Percentiles rank a stretch among this genome's conserved stretches.
Evolutionary conservation across 2,329 filamentous ascomycete genomes (phyloP).

Genomic region (Tolypocladium ophioglossoides): DNA sequence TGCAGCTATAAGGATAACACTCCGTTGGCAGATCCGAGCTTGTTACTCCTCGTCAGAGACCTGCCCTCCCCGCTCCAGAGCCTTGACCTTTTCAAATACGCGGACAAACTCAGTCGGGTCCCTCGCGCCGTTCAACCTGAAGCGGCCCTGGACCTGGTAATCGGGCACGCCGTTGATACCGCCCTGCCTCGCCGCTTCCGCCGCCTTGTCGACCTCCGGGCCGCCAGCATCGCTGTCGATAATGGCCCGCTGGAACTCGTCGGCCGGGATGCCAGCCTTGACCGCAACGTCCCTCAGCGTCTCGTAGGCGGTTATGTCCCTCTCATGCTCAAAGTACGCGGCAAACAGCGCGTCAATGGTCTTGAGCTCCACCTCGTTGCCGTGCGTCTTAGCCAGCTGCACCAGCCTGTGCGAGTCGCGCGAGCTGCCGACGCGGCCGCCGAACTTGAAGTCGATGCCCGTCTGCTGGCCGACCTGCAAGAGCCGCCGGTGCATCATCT

Average conservation of each 20-base stretch:
- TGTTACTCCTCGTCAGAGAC: neutral
- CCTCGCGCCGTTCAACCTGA: conserved; percentile 59
- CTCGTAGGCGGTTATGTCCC: conserved; percentile 29
- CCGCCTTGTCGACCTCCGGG: conserved; percentile 20
- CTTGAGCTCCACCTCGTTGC: conserved; percentile 41
- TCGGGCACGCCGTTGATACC: conserved; percentile 58
- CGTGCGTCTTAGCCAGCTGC: conserved; percentile 37
- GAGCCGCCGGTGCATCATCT: conserved; percentile 20
- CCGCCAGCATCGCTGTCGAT: conserved; percentile 38
- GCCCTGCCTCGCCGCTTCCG: conserved; percentile 13
- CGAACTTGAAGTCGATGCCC: conserved; percentile 39
- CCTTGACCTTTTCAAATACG: conserved; percentile 49
- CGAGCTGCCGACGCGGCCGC: conserved; percentile 33
- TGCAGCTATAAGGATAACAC: neutral
- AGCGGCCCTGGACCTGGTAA: conserved; percentile 59
- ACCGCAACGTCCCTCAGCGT: conserved; percentile 25
- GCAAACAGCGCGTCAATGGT: conserved; percentile 36
- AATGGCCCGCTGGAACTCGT: conserved; percentile 23
- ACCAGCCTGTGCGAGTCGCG: conserved; percentile 37
- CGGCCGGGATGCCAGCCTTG: conserved; percentile 34
- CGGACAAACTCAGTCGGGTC: conserved; percentile 52
- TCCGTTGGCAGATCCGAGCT: neutral
- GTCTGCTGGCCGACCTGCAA: conserved; percentile 17
- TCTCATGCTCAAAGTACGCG: conserved; percentile 31
- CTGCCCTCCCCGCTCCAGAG: conserved; percentile 8